Conservation (phyloP, 176 grass and related monocot species). For the Triticum timopheevii region DNA sequence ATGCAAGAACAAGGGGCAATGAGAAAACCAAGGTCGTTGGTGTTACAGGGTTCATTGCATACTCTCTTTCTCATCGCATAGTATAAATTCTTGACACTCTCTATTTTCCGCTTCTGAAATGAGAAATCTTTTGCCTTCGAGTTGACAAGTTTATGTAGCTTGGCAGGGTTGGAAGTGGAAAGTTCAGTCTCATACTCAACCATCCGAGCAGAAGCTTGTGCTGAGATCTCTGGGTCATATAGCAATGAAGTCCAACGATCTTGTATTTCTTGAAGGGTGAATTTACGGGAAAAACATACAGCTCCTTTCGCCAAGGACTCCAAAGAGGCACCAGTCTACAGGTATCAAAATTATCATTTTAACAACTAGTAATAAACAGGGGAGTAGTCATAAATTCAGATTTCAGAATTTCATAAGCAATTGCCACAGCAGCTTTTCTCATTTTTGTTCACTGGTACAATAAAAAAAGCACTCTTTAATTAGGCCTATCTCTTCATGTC, state of each 20-base stretch:
- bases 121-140: slow-evolving; percentile 56
- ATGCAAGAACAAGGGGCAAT: slow-evolving; percentile 42
- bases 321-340: slow-evolving; percentile 65
- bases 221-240: slow-evolving; percentile 49
- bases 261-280: slow-evolving; percentile 66
- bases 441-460: neutral
- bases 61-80: slow-evolving; percentile 64
- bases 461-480: neutral
- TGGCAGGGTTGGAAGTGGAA: slow-evolving; percentile 51
- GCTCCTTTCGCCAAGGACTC: slow-evolving; percentile 72
- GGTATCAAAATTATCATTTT: slow-evolving; percentile 2
- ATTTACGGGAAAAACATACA: slow-evolving; percentile 61
- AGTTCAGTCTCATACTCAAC: slow-evolving; percentile 56
- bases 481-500: neutral
- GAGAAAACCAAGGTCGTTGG: slow-evolving; percentile 49
- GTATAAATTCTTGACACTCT: slow-evolving; percentile 55
- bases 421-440: neutral
- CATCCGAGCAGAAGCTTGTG: slow-evolving; percentile 51
- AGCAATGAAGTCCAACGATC: slow-evolving; percentile 64
- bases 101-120: slow-evolving; percentile 64
- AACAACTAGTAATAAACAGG: slow-evolving; percentile 15
- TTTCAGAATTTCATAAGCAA: neutral
- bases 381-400: slow-evolving; percentile 1
- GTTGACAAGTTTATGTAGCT: slow-evolving; percentile 54
- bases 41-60: slow-evolving; percentile 41